These are phyloP conservation scores for Magnolia changhungtana DNA, from an alignment of 164 flowering plant species.

Conservation along the genomic window DNA sequence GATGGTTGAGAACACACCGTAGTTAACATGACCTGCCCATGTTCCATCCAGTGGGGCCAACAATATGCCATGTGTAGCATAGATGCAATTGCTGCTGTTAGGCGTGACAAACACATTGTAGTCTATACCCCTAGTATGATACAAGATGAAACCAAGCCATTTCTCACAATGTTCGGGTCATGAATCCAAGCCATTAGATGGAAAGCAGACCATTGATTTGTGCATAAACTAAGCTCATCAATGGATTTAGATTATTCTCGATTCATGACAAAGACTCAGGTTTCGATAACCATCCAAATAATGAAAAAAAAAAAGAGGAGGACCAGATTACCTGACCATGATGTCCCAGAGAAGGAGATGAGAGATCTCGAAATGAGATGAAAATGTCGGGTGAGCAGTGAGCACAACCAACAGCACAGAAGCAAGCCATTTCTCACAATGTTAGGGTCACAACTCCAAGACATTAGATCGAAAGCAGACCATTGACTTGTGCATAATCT, in stretches of 20 bases:
- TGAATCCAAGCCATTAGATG: not conserved
- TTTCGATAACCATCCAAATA: not conserved
- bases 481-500: not conserved
- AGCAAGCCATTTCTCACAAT: not conserved
- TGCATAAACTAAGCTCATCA: not conserved
- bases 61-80: not conserved
- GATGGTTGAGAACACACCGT: not conserved
- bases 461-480: not conserved
- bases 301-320: no score
- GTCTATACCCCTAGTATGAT: not conserved
- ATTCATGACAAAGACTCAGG: not conserved
- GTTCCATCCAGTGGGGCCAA: not conserved
- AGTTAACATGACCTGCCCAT: not conserved
- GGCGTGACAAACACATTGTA: not conserved
- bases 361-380: not conserved
- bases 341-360: not conserved
- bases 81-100: no score
- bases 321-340: not conserved
- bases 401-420: no score
- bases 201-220: not conserved
- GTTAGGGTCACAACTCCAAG: not conserved
- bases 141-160: not conserved
- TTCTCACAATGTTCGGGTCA: not conserved
- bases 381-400: not conserved
- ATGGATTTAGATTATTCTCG: slow-evolving; percentile 5